Conservation (phyloP, 805 yeast species). For the Cyberlindnera misumaiensis region DNA sequence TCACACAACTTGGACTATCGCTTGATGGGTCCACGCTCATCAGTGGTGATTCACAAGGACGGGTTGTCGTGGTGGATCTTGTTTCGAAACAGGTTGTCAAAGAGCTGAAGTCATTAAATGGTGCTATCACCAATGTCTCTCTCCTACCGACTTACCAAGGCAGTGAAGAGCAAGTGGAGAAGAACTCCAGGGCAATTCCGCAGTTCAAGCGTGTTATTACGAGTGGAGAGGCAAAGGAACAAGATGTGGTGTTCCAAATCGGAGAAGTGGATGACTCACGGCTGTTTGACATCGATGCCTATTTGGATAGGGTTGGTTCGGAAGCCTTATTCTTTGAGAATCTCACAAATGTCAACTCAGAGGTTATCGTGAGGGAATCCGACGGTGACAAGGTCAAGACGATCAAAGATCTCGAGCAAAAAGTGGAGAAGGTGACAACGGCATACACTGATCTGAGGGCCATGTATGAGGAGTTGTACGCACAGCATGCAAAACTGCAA, state of each 20-base stretch:
- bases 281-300: constrained; percentile 37
- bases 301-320: constrained; percentile 39
- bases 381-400: constrained; percentile 23
- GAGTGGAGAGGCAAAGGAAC: constrained; percentile 34
- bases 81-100: constrained; percentile 61
- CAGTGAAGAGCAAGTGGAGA: constrained; percentile 10
- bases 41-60: constrained; percentile 71
- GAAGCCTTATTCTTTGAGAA: constrained; percentile 50
- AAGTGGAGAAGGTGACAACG: constrained; percentile 42
- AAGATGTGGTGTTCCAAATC: constrained; percentile 34
- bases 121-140: constrained; percentile 14
- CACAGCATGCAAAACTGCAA: constrained; percentile 31
- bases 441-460: constrained; percentile 55
- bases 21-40: constrained; percentile 69
- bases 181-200: constrained; percentile 40
- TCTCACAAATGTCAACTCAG: constrained; percentile 33
- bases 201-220: constrained; percentile 54
- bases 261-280: constrained; percentile 19
- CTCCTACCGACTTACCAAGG: constrained; percentile 11
- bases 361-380: constrained; percentile 21
- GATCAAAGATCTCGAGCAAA: constrained; percentile 34
- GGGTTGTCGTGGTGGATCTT: constrained; percentile 60
- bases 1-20: constrained; percentile 52
- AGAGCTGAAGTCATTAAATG: constrained; percentile 33
- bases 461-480: constrained; percentile 52